These are phyloP conservation scores for Aspergillus sclerotialis DNA, from an alignment of 2,329 filamentous ascomycete genomes.

Conservation along the genomic window DNA sequence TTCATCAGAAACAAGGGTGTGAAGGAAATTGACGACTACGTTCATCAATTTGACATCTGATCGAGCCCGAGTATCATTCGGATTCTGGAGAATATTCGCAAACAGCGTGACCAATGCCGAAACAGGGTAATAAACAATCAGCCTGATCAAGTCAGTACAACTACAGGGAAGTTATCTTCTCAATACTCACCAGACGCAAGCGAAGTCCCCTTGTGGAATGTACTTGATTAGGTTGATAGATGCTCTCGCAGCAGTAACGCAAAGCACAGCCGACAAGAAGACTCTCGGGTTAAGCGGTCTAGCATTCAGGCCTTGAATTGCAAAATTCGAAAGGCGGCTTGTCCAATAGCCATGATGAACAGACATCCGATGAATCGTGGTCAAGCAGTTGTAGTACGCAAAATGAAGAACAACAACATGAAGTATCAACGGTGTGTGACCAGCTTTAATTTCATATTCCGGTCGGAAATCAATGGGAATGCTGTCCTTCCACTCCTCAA, in stretches of 20 bases:
- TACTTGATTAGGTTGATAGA: constrained; percentile 94
- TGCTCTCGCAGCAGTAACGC: constrained; percentile 84
- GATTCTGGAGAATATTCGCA: constrained; percentile 93
- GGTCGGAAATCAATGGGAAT: constrained; percentile 96
- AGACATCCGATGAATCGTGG: constrained; percentile 97
- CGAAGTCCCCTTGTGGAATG: constrained; percentile 88
- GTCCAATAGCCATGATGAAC: constrained; percentile 99
- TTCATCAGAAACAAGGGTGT: constrained; percentile 80
- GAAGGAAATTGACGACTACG: constrained; percentile 84
- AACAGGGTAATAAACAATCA: constrained; percentile 94
- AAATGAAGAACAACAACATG: constrained; percentile 94
- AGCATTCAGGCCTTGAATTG: constrained; percentile 87
- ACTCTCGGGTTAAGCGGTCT: constrained; percentile 86
- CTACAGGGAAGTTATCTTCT: background rate
- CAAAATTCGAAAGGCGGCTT: constrained; percentile 86
- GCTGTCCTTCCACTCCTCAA: constrained; percentile 93
- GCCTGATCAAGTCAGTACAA: constrained; percentile 40
- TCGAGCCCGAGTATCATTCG: constrained; percentile 76
- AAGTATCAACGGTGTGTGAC: constrained; percentile 85
- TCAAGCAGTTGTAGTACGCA: constrained; percentile 94
- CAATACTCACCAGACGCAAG: constrained; percentile 77
- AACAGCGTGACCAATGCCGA: constrained; percentile 92
- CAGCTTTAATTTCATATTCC: constrained; percentile 90
- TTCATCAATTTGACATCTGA: constrained; percentile 90
- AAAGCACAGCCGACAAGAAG: constrained; percentile 87